Base-by-base conservation (phyloP, 2,329 filamentous ascomycete genomes). In the Chaetoscypha palmicola region DNA sequence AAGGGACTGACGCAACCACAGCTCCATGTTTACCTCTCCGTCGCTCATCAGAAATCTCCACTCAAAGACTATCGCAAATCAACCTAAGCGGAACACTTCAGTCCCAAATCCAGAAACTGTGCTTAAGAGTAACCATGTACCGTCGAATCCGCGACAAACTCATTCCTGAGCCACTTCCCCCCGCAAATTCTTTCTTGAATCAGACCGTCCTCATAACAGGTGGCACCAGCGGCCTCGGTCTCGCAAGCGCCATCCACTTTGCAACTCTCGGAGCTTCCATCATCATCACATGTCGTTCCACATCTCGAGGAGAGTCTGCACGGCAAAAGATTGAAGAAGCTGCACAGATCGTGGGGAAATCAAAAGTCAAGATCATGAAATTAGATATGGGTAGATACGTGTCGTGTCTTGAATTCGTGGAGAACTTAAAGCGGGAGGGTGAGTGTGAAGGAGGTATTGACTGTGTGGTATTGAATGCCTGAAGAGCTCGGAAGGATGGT, bases 141-240 rank as follows among this genome's bases (percentile, higher is more conserved):
- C n/a, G n/a, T 33, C 31, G 31, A 7, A 12, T 33, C 11, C 31
- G 28, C 12, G 43, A 40, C 23, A 45, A 42, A 20, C 42, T 41
- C 33, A 11, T 32, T 19, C 41, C 38, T 3, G 34, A 35, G 17
- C 14, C 23, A 12, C 37, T 48, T 14, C 46, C 46, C 21, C 46
- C 41, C 24, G 35, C 20, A 7, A 28, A 23, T 8, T 35, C 41
- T 16, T 47, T 50, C 38, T 23, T 48, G 43, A 50, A 52, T 10
- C 56, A 64, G 46, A 51, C 52, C 5, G 51, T 63, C 35, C 50
- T 68, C 30, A 54, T 69, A 20, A 68, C 66, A 0, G 66, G 66
- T n/a, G 62, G 58, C 11, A 68, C 65, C 9, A 53, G 54, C 20
- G 66, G 66, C n/a, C 56, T 68, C 1, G 66, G 66, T 3, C 58